Evolutionary conservation across 1,284 basidiomycete species (phyloP), one percentile per base, ranked within the genome.

Genomic region (Cystobasidiaceae sp.): DNA sequence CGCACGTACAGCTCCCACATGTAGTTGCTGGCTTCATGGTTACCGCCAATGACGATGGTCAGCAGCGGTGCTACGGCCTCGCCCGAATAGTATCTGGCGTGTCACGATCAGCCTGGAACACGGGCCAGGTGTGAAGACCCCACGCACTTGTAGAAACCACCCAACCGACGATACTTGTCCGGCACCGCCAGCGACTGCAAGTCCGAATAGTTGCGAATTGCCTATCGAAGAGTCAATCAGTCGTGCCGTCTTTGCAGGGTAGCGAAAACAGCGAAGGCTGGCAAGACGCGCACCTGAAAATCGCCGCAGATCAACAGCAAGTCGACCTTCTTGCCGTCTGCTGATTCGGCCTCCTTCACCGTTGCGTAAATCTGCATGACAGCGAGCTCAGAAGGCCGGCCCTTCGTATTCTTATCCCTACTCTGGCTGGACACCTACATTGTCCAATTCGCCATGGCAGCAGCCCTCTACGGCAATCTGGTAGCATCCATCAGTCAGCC

Each of bases 1-100:
- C n/a, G n/a, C 5, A 74, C 89, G 78, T 73, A 93, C 87, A 97
- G 79, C 76, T 99, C 96, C 88, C 90, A 93, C 80, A 98, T 83
- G 76, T 97, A 97, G 74, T 93, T 96, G 60, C 90, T 93, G 3
- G 92, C 92, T 78, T 98, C 94, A 75, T 99, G 94, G 75, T 99
- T 98, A 4, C 96, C 96, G 19, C 96, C 96, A 72, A 98, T 96
- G 56, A 97, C 86, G 32, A 99, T 81, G 0, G 96, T 99, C 73
- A 97, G 79, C 5, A 96, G 77, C 0, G 93, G 93, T 0, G 94
- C 94, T 6, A 75, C 79, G 71, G 82, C 86, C 72, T 87, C 81
- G 1, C 92, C 91, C 0, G 85, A 86, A 75, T 97, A 98, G 76
- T 97, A 94, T 73, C 87, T 87, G 56, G 72, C 5, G 7, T 17